Base-by-base conservation (phyloP, 345 rosid genomes). In the Lumnitzera racemosa region DNA sequence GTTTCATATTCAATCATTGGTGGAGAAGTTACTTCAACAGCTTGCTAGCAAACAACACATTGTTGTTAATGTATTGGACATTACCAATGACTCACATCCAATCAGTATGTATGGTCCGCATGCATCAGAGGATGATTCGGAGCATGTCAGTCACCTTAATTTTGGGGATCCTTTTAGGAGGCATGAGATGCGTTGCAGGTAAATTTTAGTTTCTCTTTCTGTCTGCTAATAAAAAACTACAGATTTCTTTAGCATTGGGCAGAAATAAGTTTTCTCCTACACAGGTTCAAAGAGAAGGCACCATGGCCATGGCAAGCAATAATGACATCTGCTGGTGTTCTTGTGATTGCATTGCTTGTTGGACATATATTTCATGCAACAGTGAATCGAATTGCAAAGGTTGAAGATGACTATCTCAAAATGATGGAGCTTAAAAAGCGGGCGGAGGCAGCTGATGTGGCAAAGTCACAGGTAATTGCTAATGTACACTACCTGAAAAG, bases 181-280 rank as follows among this genome's bases (percentile, higher is more conserved):
- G 73, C 96, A 92, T 70, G 96, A 89, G 77, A 89, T 92, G 98
- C 85, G 75, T n/a, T 92, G 98, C 96, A 89, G 98, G 98, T 92
- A 74, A 59, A 23, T 65, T 9, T 10, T 12, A 24, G 47, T 24
- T 31, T 46, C 56, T 53, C 14, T 65, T 47, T 12, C 15, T 27
- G 54, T 20, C 49, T 4, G 43, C 41, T 27, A 36, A 15, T 12
- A 46, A 55, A 55, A 36, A 36, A 7, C 43, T 36, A 36, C 11
- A 5, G 43, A 36, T 24, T 25, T 57, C 60, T 59, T 15, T 56
- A 55, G 46, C 16, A 11, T 31, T 47, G 52, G 49, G 49, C 62
- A 49, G 11, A 59, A 16, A 55, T 59, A 57, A 54, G 59, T 66
- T 64, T 54, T 24, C 57, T 54, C 53, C 63, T 62, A 16, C 43